Percentiles rank a stretch among this genome's conserved stretches.
Evolutionary conservation across 106 monocot genomes (phyloP).

Genomic region (Cymbidium sinense): DNA sequence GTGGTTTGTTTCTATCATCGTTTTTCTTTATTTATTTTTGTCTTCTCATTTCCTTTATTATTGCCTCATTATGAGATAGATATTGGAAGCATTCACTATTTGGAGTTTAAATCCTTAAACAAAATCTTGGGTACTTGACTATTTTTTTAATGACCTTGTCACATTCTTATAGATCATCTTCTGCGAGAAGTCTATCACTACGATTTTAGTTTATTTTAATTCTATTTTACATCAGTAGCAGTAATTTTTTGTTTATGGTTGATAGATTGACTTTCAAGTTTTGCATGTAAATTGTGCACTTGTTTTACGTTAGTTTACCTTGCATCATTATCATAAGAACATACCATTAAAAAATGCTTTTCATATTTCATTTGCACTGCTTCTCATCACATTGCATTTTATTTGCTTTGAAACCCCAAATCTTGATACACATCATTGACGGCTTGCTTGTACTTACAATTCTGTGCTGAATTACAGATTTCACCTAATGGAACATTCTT

Average conservation of each 20-base stretch:
- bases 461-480: constrained; percentile 20
- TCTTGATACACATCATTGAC: neutral
- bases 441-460: constrained; percentile 6
- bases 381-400: neutral
- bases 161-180: too few relatives aligned
- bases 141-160: too few relatives aligned
- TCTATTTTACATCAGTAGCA: neutral
- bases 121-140: too few relatives aligned
- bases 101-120: too few relatives aligned
- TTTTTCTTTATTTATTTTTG: too few relatives aligned
- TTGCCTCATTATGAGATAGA: too few relatives aligned
- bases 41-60: neutral
- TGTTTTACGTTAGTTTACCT: neutral
- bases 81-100: too few relatives aligned
- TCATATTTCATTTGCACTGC: neutral
- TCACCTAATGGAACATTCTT: constrained; percentile 16
- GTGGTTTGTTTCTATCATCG: neutral
- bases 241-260: neutral
- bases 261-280: neutral
- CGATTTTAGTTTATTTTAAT: too few relatives aligned
- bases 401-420: neutral
- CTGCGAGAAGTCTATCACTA: too few relatives aligned
- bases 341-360: neutral
- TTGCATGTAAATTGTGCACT: neutral
- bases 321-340: neutral